Conservation (phyloP, 768 basidiomycete genomes). For the Mycena indigotica region DNA sequence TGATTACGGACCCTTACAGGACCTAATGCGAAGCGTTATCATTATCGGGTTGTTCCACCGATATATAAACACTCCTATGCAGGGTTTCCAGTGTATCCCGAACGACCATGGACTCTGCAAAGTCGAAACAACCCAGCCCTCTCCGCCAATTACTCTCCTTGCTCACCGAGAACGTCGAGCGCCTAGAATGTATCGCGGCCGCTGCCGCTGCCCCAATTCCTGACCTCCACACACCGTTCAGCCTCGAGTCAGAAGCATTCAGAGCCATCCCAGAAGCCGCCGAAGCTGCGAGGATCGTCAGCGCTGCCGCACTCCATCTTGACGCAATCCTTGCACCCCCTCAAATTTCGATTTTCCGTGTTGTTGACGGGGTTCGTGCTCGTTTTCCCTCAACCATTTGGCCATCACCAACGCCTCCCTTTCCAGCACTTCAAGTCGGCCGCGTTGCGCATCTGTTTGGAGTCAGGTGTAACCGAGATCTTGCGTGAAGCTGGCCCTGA, state of each 20-base stretch:
- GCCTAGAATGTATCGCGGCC: conserved; percentile 6
- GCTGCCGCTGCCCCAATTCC: conserved; percentile 5
- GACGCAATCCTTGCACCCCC: conserved; percentile 32
- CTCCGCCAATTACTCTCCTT: conserved; percentile 14
- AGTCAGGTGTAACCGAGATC: conserved; percentile 42
- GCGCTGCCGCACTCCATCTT: conserved; percentile 35
- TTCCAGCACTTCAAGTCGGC: conserved; percentile 31
- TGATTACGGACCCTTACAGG: too few relatives aligned
- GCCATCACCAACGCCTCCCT: background rate
- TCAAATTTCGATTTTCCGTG: conserved; percentile 26
- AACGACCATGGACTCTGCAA: too few relatives aligned
- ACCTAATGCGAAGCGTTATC: too few relatives aligned
- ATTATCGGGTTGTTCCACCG: too few relatives aligned
- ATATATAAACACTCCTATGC: too few relatives aligned
- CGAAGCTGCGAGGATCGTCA: conserved; percentile 33
- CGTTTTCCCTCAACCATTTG: background rate
- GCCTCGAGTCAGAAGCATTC: conserved; percentile 30
- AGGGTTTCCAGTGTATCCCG: too few relatives aligned
- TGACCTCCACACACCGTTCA: conserved; percentile 24
- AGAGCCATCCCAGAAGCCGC: conserved; percentile 26
- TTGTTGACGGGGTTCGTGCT: conserved; percentile 30
- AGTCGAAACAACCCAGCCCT: too few relatives aligned
- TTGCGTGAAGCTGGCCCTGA: conserved; percentile 42
- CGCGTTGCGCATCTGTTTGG: conserved; percentile 33
- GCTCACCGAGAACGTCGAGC: conserved; percentile 5